Evolutionary conservation across 192 early-diverging fungal species (phyloP), one percentile per base, ranked within the genome.

Genomic region (Thoreauomyces humboldtii): DNA sequence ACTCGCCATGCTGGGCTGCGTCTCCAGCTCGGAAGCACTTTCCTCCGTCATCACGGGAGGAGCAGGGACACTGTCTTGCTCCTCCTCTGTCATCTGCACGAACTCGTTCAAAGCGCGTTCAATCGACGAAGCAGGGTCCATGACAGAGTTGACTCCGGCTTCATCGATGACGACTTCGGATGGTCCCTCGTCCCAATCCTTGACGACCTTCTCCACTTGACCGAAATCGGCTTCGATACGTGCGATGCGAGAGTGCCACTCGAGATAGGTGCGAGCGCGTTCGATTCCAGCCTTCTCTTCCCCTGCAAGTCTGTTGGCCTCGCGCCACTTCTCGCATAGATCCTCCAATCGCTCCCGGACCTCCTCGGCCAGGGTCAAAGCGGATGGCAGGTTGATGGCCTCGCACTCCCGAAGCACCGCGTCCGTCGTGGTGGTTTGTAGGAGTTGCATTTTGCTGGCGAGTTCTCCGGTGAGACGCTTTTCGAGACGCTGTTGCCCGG

Each of bases 1-100:
- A n/a, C n/a, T n/a, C n/a, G n/a, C n/a, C n/a, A n/a, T n/a, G n/a
- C n/a, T n/a, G n/a, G n/a, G n/a, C n/a, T n/a, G n/a, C n/a, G n/a
- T n/a, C n/a, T n/a, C n/a, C n/a, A n/a, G n/a, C n/a, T n/a, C n/a
- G n/a, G n/a, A n/a, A n/a, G n/a, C n/a, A n/a, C n/a, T n/a, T n/a
- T n/a, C n/a, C n/a, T n/a, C n/a, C n/a, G n/a, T n/a, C n/a, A n/a
- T n/a, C n/a, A n/a, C n/a, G n/a, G n/a, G n/a, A n/a, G n/a, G n/a
- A n/a, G n/a, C n/a, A n/a, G n/a, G n/a, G n/a, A n/a, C n/a, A n/a
- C n/a, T n/a, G n/a, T 58, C 56, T 17, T 58, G 32, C 4, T 64
- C 62, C 62, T 64, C 50, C 32, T 64, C 50, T 28, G 34, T 62
- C 60, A 62, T 44, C 34, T 50, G 34, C 12, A 50, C 9, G 34